Base-by-base conservation (phyloP, 2,329 filamentous ascomycete genomes). In the Neurospora sp. region DNA sequence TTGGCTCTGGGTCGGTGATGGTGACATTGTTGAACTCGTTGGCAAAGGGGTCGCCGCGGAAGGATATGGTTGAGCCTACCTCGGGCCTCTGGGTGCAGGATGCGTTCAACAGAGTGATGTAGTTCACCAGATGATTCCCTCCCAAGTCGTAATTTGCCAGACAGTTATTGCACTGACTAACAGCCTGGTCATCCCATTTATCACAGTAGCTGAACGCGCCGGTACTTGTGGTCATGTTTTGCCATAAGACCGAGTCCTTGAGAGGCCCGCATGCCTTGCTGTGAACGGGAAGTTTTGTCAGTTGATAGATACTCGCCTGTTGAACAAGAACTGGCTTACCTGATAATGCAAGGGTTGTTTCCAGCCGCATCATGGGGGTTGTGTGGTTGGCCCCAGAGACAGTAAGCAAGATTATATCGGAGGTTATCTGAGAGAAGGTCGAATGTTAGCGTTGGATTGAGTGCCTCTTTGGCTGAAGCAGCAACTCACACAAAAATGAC, bases 191-290 rank as follows among this genome's bases (percentile, higher is more conserved):
- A 1, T 80, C 79, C 84, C 87, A 87, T 0, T 73, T 38, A 19
- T 81, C 76, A 75, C 88, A 90, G 75, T 87, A 90, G 38, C 84
- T 84, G 72, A 85, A 89, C 9, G 80, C 75, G 0, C 80, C 80
- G 33, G 79, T 78, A 15, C 81, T 77, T 1, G 81, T 77, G 0
- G 84, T 82, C 11, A 89, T 76, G 68, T 86, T 85, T 17, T 83
- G 79, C 71, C 81, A 87, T 28, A 81, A 75, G 38, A 89, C 78
- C 2, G 84, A 83, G 0, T 79, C 73, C 70, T 81, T 68, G 3
- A 89, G 80, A 0, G 81, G 80, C 0, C 78, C 84, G 73, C 88
- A 90, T 2, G 86, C 85, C 52, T 80, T 83, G 43, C 86, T 89
- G 73, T 11, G 13, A 36, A 28, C 1, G 3, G 23, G 9, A 28